Conservation (phyloP, 208 protist genomes). For the Herpetomonas samuelpessoai region DNA sequence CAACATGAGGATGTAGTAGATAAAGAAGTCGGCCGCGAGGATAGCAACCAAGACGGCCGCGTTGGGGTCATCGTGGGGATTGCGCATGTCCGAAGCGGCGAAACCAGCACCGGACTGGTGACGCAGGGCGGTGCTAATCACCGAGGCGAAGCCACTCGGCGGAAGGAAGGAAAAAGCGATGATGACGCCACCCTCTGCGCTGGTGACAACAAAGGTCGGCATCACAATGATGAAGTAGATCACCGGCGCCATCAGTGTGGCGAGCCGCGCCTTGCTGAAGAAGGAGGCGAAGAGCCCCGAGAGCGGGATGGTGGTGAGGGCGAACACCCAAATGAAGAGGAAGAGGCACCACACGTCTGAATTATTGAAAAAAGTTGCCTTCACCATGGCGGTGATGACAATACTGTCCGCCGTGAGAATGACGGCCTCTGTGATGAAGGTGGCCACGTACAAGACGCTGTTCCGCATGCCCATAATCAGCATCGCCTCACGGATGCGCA, state of each 20-base stretch:
- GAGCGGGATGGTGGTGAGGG: slow-evolving; percentile 27
- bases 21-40: slow-evolving; percentile 36
- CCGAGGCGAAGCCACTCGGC: slow-evolving; percentile 34
- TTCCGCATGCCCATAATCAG: slow-evolving; percentile 62
- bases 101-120: slow-evolving; percentile 33
- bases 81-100: slow-evolving; percentile 18
- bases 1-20: slow-evolving; percentile 58
- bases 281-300: slow-evolving; percentile 33
- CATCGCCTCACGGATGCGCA: slow-evolving; percentile 53
- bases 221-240: slow-evolving; percentile 38
- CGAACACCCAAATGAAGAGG: slow-evolving; percentile 37
- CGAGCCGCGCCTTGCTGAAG: slow-evolving; percentile 33
- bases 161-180: slow-evolving; percentile 33
- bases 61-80: slow-evolving; percentile 7
- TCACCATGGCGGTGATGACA: slow-evolving; percentile 28
- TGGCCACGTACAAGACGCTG: slow-evolving; percentile 11
- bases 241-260: slow-evolving; percentile 42
- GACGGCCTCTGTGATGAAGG: slow-evolving; percentile 19
- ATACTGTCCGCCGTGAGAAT: slow-evolving; percentile 18
- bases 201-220: slow-evolving; percentile 44
- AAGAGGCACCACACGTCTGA: slow-evolving; percentile 32
- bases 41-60: slow-evolving; percentile 32
- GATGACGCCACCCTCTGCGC: slow-evolving; percentile 15
- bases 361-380: slow-evolving; percentile 23
- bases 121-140: slow-evolving; percentile 28